Evolutionary conservation across 148 eudicot species (phyloP).

Genomic region (Simmondsia chinensis): DNA sequence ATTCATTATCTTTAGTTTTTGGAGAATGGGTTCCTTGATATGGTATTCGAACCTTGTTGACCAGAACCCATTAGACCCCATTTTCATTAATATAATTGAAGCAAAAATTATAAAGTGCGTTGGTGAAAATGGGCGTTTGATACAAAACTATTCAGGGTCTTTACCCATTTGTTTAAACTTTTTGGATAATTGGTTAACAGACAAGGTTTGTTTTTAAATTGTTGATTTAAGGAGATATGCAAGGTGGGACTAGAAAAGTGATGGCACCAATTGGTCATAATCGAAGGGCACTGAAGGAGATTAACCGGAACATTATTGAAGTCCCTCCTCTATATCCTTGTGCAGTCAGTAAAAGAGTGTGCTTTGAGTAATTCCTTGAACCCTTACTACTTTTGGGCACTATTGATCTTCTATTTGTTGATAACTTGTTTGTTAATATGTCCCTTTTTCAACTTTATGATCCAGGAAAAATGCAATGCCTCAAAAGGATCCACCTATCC

Average conservation of each 20-base stretch:
- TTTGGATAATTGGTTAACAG: too few relatives aligned
- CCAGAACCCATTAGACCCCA: too few relatives aligned
- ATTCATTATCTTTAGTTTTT: too few relatives aligned
- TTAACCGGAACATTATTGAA: slow-evolving; percentile 41
- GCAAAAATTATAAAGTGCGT: too few relatives aligned
- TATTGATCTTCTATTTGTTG: slow-evolving; percentile 1
- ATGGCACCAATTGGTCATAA: slow-evolving; percentile 41
- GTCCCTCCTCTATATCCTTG: slow-evolving; percentile 35
- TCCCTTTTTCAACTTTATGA: background rate
- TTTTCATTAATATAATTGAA: too few relatives aligned
- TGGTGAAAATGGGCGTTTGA: too few relatives aligned
- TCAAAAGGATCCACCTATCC: slow-evolving; percentile 25
- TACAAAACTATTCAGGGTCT: too few relatives aligned
- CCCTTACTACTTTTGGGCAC: slow-evolving; percentile 8
- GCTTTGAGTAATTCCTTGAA: slow-evolving; percentile 33
- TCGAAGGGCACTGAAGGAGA: slow-evolving; percentile 56
- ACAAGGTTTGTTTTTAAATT: background rate
- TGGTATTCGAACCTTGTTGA: too few relatives aligned
- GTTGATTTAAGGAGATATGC: slow-evolving; percentile 23
- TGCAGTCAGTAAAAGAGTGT: slow-evolving; percentile 37
- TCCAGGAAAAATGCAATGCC: slow-evolving; percentile 34
- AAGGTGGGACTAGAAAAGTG: slow-evolving; percentile 34
- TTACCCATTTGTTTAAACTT: too few relatives aligned
- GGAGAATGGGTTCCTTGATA: too few relatives aligned
- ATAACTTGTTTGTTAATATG: slow-evolving; percentile 5